phyloP scores from a whole-genome alignment of 345 rosid species.

The Laguncularia racemosa region DNA sequence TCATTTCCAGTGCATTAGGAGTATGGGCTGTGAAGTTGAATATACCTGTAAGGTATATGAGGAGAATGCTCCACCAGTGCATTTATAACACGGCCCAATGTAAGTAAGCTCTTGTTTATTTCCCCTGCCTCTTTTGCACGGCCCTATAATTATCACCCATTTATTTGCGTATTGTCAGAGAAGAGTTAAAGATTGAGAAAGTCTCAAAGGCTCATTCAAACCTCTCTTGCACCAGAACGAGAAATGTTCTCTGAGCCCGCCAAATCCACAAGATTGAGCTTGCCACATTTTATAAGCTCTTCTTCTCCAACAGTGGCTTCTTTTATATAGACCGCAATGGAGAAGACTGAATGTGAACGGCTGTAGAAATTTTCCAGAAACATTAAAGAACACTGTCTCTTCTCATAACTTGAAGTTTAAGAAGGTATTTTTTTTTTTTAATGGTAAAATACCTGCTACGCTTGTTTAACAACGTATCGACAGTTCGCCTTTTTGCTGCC shows the following conservation, averaged over 20 bases:
- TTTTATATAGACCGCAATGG: constrained; percentile 68
- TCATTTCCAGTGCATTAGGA: constrained; percentile 4
- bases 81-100: constrained; percentile 92
- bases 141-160: constrained; percentile 29
- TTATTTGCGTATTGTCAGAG: too few relatives aligned
- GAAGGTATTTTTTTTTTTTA: not conserved
- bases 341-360: constrained; percentile 92
- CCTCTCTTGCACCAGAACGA: constrained; percentile 86
- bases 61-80: constrained; percentile 96
- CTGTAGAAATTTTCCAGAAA: constrained; percentile 26
- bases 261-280: constrained; percentile 96
- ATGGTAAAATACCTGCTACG: constrained; percentile 53
- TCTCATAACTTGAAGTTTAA: not conserved
- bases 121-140: constrained; percentile 99
- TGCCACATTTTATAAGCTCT: constrained; percentile 89
- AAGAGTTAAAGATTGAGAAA: too few relatives aligned
- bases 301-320: constrained; percentile 84
- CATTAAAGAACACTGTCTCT: constrained; percentile 6
- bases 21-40: not conserved
- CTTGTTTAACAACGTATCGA: constrained; percentile 85
- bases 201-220: not conserved
- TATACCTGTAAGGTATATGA: constrained; percentile 88
- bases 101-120: constrained; percentile 94
- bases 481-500: constrained; percentile 71
- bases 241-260: constrained; percentile 96